A percentile compares a stretch with the other conserved stretches of the same genome.
These are phyloP conservation scores for Aureobasidium mangrovei DNA, from an alignment of 2,329 filamentous ascomycete genomes.

Conservation along the genomic window DNA sequence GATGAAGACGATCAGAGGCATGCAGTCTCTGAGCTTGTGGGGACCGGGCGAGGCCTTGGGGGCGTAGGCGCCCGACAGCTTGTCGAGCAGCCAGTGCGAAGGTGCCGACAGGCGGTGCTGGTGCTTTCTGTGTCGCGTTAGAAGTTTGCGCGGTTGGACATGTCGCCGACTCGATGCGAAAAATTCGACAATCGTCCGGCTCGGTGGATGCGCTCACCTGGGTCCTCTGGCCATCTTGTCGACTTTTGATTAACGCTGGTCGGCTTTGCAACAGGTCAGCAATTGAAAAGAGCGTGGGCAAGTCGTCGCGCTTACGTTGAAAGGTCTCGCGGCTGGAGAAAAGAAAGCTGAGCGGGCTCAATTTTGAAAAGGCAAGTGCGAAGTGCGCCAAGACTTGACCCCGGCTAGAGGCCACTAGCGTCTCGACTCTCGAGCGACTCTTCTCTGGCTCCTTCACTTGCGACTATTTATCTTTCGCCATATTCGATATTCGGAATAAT, in stretches of 20 bases:
- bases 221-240: conserved; percentile 57
- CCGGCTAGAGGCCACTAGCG: not conserved
- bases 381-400: not conserved
- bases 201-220: conserved; percentile 19
- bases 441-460: too few species aligned
- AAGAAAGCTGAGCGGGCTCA: not conserved
- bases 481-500: too few species aligned
- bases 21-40: conserved; percentile 98
- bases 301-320: conserved; percentile 12
- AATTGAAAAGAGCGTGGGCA: conserved; percentile 7
- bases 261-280: conserved; percentile 12
- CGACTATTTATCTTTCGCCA: too few species aligned
- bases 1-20: conserved; percentile 98
- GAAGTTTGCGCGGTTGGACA: conserved; percentile 16
- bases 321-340: conserved; percentile 1
- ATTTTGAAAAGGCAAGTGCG: not conserved
- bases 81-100: conserved; percentile 99
- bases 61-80: conserved; percentile 76
- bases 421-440: too few species aligned
- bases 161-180: conserved; percentile 4
- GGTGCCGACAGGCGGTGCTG: conserved; percentile 99
- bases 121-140: conserved; percentile 76
- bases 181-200: conserved; percentile 1
- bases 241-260: conserved; percentile 19
- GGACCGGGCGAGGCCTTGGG: conserved; percentile 71